These are phyloP conservation scores for Sisymbrium altissimum DNA, from an alignment of 345 rosid species.

Conservation along the genomic window DNA sequence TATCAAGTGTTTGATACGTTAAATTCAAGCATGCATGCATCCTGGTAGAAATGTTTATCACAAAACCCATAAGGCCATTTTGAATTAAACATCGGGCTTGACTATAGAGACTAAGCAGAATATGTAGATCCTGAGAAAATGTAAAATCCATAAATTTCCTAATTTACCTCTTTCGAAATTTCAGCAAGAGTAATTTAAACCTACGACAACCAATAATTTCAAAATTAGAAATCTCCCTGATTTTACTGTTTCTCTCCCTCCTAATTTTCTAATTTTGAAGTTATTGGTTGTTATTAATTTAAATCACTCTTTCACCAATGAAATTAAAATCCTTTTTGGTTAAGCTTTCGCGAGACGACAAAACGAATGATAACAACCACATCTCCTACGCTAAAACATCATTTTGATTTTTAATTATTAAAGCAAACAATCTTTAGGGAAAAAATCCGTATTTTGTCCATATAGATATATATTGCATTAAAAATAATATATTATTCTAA, in stretches of 20 bases:
- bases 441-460: conserved; percentile 6
- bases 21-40: neutral
- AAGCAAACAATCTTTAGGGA: conserved; percentile 11
- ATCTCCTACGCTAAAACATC: conserved; percentile 4
- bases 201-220: no score
- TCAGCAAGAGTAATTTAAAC: no score
- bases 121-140: neutral
- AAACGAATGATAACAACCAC: conserved; percentile 25
- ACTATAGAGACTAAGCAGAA: neutral
- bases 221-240: no score
- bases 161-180: neutral
- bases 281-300: no score
- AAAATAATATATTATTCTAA: no score
- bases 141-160: neutral
- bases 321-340: neutral
- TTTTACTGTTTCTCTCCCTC: no score
- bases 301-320: no score
- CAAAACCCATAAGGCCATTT: neutral
- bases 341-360: conserved; percentile 10
- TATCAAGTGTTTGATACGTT: neutral
- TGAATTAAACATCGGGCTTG: neutral
- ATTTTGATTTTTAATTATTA: conserved; percentile 27
- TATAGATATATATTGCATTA: neutral
- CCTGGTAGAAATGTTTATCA: neutral
- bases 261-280: no score